phyloP scores from a whole-genome alignment of 768 basidiomycete genomes.

The Mycena maculata region DNA sequence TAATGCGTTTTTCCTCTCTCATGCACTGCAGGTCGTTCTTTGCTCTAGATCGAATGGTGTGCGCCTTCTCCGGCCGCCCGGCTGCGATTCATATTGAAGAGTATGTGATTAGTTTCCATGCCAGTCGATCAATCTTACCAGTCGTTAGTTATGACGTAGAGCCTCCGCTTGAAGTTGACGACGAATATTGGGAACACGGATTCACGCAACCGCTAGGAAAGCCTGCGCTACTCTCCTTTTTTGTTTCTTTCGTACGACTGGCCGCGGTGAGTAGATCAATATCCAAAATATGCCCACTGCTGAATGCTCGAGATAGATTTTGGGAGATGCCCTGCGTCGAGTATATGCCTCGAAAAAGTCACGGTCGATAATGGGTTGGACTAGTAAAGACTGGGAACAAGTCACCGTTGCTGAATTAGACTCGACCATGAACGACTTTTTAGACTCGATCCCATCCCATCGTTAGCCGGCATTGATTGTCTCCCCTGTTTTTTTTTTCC shows the following conservation, averaged over 20 bases:
- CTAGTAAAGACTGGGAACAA: conserved; percentile 69
- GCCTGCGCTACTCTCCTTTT: conserved; percentile 65
- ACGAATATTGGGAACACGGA: conserved; percentile 57
- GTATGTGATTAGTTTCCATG: conserved; percentile 44
- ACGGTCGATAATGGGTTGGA: conserved; percentile 49
- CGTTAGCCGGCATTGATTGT: too few relatives aligned
- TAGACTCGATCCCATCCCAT: conserved; percentile 68
- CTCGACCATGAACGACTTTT: conserved; percentile 71
- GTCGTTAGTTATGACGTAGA: conserved; percentile 70
- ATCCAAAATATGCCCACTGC: conserved; percentile 23
- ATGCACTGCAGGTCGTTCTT: conserved; percentile 43
- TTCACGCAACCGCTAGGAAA: conserved; percentile 75
- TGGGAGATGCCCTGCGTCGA: conserved; percentile 70
- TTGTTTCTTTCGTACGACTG: conserved; percentile 43
- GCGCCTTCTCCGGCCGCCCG: conserved; percentile 71
- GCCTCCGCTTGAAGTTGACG: conserved; percentile 69
- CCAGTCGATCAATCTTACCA: background rate
- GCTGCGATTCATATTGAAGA: conserved; percentile 79
- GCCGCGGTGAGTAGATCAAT: background rate
- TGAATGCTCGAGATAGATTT: conserved; percentile 70
- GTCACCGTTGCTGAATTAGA: conserved; percentile 71
- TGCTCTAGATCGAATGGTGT: conserved; percentile 47
- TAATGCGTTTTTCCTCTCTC: too few relatives aligned
- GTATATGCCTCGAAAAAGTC: conserved; percentile 60
- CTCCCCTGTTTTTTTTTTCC: background rate